Conservation (phyloP, 805 yeast genomes). For the Huiozyma sinensis region DNA sequence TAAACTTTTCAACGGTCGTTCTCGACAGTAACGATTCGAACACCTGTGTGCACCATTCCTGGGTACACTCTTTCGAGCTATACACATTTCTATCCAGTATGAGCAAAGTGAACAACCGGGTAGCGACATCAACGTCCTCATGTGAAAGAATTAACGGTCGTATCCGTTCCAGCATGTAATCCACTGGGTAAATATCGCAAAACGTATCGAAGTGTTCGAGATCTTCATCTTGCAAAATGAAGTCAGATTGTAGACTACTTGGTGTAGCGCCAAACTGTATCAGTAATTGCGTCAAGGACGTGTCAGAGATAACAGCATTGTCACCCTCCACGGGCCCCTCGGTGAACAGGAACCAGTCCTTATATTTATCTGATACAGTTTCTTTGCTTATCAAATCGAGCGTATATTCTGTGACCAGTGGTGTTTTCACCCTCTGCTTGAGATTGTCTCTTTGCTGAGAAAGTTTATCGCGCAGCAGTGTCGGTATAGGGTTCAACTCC, state of each 20-base stretch:
- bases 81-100: conserved; percentile 22
- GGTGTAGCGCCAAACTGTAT: conserved; percentile 13
- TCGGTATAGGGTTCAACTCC: too few relatives aligned
- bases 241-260: not conserved
- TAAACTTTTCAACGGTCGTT: not conserved
- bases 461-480: too few relatives aligned
- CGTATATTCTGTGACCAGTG: not conserved
- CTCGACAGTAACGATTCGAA: not conserved
- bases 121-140: conserved; percentile 1
- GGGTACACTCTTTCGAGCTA: conserved; percentile 13
- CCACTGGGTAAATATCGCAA: conserved; percentile 14
- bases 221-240: not conserved
- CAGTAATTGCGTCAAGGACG: conserved; percentile 3
- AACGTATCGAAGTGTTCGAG: conserved; percentile 10
- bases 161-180: conserved; percentile 8
- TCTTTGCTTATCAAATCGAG: conserved; percentile 14
- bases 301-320: not conserved
- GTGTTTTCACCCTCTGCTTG: conserved; percentile 5
- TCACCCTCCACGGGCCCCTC: conserved; percentile 2
- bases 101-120: conserved; percentile 11
- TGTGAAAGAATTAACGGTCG: not conserved
- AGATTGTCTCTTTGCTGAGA: too few relatives aligned
- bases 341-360: conserved; percentile 23
- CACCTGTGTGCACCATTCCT: conserved; percentile 8
- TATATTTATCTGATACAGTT: conserved; percentile 12